phyloP scores from a whole-genome alignment of 306 rosid genomes.

The Coriaria nepalensis region DNA sequence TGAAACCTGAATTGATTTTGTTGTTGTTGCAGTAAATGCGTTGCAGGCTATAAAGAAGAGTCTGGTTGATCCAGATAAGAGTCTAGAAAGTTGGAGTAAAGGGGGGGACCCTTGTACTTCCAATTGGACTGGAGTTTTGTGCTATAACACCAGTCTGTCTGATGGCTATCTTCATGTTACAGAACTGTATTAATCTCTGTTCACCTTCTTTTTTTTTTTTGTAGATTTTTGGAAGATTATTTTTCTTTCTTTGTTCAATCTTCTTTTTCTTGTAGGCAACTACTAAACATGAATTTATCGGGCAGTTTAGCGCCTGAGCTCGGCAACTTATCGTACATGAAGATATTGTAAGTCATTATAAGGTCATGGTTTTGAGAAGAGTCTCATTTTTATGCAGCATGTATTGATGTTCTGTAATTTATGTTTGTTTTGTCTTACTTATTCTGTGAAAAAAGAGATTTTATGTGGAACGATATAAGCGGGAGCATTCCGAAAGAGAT shows the following conservation, averaged over 20 bases:
- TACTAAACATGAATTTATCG: constrained; percentile 35
- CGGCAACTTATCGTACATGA: constrained; percentile 43
- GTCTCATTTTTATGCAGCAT: neutral
- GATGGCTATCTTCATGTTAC: constrained; percentile 69
- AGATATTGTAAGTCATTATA: constrained; percentile 44
- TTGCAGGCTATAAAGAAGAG: constrained; percentile 38
- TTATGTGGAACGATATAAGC: constrained; percentile 76
- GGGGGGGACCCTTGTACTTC: constrained; percentile 84
- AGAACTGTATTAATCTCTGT: constrained; percentile 45
- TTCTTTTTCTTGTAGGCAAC: constrained; percentile 48
- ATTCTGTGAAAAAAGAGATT: constrained; percentile 43
- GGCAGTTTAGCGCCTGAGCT: constrained; percentile 76
- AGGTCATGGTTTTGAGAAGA: neutral
- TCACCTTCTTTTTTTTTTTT: constrained; percentile 9
- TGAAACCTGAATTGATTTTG: too few species aligned
- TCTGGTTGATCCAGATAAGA: constrained; percentile 56
- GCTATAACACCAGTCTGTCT: constrained; percentile 33
- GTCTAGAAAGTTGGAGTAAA: constrained; percentile 58
- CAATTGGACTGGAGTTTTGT: constrained; percentile 66
- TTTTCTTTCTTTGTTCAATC: neutral
- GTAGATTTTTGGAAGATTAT: neutral
- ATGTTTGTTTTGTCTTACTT: constrained; percentile 17
- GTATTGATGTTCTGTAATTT: constrained; percentile 9
- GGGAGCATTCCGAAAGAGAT: constrained; percentile 84
- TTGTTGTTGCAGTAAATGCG: constrained; percentile 47